These are phyloP conservation scores for Apiotrichum brassicae DNA, from an alignment of 1,284 basidiomycete genomes.

Conservation along the genomic window DNA sequence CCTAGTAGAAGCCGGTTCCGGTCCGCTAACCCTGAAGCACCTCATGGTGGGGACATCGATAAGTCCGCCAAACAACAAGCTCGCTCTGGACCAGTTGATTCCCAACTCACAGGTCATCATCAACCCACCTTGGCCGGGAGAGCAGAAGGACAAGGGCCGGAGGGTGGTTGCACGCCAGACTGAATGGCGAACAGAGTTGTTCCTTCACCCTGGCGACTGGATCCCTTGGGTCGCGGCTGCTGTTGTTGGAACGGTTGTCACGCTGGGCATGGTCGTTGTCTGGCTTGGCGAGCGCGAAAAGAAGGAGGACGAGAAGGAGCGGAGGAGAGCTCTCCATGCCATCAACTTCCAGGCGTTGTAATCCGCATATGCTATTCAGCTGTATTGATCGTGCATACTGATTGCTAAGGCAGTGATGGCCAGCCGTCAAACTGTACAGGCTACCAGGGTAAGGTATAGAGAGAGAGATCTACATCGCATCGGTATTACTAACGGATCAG, in stretches of 20 bases:
- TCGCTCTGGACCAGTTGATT: constrained; percentile 92
- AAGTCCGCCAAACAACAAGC: constrained; percentile 59
- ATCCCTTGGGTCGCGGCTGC: constrained; percentile 92
- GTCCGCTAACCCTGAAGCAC: constrained; percentile 51
- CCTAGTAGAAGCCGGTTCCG: too few species aligned
- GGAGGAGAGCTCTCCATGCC: constrained; percentile 77
- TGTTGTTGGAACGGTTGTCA: constrained; percentile 64
- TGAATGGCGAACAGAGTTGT: constrained; percentile 82
- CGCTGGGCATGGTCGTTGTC: constrained; percentile 75
- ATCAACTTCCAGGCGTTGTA: constrained; percentile 94
- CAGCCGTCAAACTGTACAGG: too few species aligned
- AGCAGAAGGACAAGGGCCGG: constrained; percentile 1
- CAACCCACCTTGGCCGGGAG: constrained; percentile 56
- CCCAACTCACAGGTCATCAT: constrained; percentile 98
- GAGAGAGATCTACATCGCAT: too few species aligned
- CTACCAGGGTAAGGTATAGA: too few species aligned
- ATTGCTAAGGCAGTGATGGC: too few species aligned
- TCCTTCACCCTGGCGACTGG: constrained; percentile 91
- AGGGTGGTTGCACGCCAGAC: constrained; percentile 28
- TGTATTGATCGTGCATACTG: too few species aligned
- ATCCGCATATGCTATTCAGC: too few species aligned
- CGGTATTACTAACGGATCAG: too few species aligned
- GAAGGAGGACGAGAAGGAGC: constrained; percentile 87
- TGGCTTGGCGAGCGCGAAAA: constrained; percentile 88
- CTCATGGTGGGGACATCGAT: constrained; percentile 85